A percentile compares a stretch with the other conserved stretches of the same genome.
Evolutionary conservation across 345 rosid species (phyloP).

Genomic region (Pistacia vera): DNA sequence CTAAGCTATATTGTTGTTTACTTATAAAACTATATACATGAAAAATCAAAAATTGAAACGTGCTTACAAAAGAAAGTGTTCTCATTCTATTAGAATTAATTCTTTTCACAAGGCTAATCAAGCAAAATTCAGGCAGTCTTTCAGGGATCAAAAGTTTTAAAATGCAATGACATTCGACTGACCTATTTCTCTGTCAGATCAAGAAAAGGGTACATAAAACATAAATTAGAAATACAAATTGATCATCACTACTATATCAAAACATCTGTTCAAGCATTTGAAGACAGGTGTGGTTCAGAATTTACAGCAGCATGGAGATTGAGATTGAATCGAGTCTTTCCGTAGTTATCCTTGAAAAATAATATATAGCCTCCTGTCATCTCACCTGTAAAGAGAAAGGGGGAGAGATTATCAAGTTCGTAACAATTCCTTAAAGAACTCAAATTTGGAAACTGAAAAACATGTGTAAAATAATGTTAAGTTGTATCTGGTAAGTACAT

Average conservation of each 20-base stretch:
- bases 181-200: slow-evolving; percentile 10
- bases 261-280: neutral
- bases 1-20: no score
- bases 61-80: neutral
- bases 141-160: neutral
- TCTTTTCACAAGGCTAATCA: neutral
- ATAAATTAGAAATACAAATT: neutral
- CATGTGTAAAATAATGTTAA: no score
- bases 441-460: neutral
- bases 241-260: neutral
- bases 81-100: neutral
- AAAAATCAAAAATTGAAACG: no score
- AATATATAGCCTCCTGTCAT: neutral
- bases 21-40: no score
- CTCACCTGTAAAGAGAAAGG: neutral
- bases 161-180: neutral
- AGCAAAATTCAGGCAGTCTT: neutral
- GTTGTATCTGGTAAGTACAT: no score
- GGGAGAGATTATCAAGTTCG: neutral
- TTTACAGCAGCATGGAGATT: neutral
- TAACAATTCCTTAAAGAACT: neutral
- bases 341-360: neutral
- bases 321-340: neutral
- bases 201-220: neutral
- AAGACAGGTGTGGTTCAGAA: neutral